These are phyloP conservation scores for Venturia nashicola DNA, from an alignment of 2,329 filamentous ascomycete genomes.

Conservation along the genomic window DNA sequence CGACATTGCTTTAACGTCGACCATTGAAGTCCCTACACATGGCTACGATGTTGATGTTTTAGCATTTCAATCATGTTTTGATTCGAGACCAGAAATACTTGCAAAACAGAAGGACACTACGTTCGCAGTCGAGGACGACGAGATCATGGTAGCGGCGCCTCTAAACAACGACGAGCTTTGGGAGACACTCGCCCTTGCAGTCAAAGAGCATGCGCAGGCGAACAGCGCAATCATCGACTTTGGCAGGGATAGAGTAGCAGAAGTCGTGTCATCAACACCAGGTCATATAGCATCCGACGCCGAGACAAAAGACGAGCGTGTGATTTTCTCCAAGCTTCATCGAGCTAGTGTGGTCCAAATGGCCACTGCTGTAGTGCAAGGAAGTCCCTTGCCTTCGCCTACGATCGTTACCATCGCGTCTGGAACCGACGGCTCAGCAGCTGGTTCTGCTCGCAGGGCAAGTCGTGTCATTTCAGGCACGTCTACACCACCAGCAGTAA, in stretches of 20 bases:
- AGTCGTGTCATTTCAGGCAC: neutral
- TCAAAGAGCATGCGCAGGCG: neutral
- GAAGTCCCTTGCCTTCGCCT: neutral
- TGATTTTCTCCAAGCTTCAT: neutral
- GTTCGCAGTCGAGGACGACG: neutral
- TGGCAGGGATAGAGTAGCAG: neutral
- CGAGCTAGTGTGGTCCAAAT: neutral
- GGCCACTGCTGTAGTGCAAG: neutral
- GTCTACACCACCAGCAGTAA: neutral
- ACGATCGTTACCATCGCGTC: conserved; percentile 1
- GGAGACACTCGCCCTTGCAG: neutral
- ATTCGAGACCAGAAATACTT: neutral
- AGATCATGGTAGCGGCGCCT: neutral
- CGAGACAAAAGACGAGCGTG: neutral
- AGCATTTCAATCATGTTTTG: neutral
- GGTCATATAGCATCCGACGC: neutral
- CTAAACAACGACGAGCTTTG: neutral
- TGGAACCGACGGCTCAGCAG: neutral
- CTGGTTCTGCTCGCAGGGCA: conserved; percentile 1
- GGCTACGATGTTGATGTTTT: neutral
- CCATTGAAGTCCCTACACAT: neutral
- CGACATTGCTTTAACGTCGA: neutral
- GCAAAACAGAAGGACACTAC: neutral
- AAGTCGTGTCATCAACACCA: neutral
- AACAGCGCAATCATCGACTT: neutral